Conservation (phyloP, 2,329 filamentous ascomycete genomes). For the Penicillium brasilianum region DNA sequence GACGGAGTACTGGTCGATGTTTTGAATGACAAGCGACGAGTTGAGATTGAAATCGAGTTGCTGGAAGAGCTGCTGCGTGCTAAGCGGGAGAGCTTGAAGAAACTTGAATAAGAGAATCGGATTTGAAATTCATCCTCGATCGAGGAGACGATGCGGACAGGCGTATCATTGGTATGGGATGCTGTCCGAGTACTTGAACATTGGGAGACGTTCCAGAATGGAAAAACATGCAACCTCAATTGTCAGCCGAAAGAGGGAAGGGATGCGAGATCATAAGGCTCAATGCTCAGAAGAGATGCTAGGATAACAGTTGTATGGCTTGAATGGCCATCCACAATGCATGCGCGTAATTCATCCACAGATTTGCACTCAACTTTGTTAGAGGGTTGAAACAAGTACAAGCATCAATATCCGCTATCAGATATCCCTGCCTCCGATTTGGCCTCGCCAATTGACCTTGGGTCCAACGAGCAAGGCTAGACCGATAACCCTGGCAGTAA, state of each 20-base stretch:
- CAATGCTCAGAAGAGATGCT: not conserved
- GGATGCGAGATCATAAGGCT: not conserved
- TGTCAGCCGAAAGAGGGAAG: not conserved
- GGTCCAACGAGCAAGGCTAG: not conserved
- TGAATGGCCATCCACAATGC: not conserved
- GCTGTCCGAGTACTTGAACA: not conserved
- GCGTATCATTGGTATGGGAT: not conserved
- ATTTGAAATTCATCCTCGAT: not conserved
- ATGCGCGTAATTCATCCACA: not conserved
- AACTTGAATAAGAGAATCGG: not conserved
- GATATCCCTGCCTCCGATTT: too few species aligned
- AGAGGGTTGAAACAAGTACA: not conserved
- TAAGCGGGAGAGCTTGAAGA: not conserved
- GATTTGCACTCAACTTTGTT: not conserved
- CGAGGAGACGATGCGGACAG: not conserved
- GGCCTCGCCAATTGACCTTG: not conserved
- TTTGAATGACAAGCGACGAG: not conserved
- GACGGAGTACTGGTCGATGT: not conserved
- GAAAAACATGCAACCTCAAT: not conserved
- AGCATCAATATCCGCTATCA: not conserved
- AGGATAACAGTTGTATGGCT: not conserved
- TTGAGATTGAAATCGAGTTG: constrained; percentile 4
- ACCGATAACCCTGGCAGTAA: not conserved
- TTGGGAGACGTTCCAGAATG: not conserved
- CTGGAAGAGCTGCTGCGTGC: not conserved